These are phyloP conservation scores for Wickerhamiella lipophila DNA, from an alignment of 805 yeast genomes.

Conservation along the genomic window DNA sequence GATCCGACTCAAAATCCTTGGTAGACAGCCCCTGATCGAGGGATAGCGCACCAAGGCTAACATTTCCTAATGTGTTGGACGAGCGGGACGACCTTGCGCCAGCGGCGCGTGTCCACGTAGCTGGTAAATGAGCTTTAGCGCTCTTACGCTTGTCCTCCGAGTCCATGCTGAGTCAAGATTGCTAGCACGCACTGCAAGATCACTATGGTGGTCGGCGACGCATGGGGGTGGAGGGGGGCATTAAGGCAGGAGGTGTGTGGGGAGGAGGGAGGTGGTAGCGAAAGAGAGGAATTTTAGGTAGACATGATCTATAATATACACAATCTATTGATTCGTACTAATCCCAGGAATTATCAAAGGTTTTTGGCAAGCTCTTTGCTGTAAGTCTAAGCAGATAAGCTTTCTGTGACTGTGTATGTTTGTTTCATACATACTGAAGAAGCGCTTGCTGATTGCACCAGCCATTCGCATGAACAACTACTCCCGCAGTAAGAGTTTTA, in stretches of 20 bases:
- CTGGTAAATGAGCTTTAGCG: conserved; percentile 11
- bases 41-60: conserved; percentile 6
- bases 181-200: conserved; percentile 1
- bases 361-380: too few species aligned
- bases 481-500: too few species aligned
- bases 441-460: background rate
- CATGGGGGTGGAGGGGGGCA: background rate
- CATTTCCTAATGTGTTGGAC: background rate
- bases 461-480: too few species aligned
- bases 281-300: too few species aligned
- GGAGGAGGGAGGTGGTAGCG: background rate
- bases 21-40: conserved; percentile 5
- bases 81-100: background rate
- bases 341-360: background rate
- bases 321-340: too few species aligned
- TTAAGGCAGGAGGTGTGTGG: background rate
- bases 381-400: too few species aligned
- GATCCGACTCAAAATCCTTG: conserved; percentile 4
- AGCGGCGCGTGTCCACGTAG: conserved; percentile 8
- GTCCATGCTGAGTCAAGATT: conserved; percentile 9
- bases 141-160: conserved; percentile 11
- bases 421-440: background rate
- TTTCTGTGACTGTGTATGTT: background rate
- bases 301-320: too few species aligned
- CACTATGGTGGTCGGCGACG: background rate